phyloP scores from a whole-genome alignment of 2,329 filamentous ascomycete genomes.

The Alternaria incomplexa region DNA sequence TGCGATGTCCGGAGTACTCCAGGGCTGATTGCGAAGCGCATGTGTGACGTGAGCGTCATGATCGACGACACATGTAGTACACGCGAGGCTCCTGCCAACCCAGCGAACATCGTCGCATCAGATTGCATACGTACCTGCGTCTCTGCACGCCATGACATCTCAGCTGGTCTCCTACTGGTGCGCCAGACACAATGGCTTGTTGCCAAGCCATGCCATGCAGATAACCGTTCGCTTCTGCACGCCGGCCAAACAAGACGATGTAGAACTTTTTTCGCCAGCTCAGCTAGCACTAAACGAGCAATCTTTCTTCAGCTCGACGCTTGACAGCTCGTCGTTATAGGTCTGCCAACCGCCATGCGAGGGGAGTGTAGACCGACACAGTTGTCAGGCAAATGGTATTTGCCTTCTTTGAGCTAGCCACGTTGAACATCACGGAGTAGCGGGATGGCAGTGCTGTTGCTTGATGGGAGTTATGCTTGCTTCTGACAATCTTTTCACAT shows the following conservation, averaged over 20 bases:
- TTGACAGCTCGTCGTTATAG: conserved; percentile 17
- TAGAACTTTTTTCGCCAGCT: conserved; percentile 30
- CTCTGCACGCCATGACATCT: conserved; percentile 14
- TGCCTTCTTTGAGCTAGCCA: conserved; percentile 28
- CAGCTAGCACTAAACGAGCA: conserved; percentile 37
- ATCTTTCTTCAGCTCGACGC: conserved; percentile 19
- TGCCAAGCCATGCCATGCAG: conserved; percentile 35
- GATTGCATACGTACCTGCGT: conserved; percentile 8
- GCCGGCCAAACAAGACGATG: conserved; percentile 37
- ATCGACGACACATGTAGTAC: conserved; percentile 11
- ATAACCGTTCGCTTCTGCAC: conserved; percentile 37
- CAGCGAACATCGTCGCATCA: conserved; percentile 3
- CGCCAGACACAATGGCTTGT: conserved; percentile 3
- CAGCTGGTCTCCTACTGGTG: conserved; percentile 11
- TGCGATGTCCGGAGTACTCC: neutral
- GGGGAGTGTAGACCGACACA: conserved; percentile 2
- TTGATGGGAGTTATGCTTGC: conserved; percentile 18
- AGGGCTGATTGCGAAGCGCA: neutral
- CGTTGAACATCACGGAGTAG: conserved; percentile 18
- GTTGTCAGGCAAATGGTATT: conserved; percentile 26
- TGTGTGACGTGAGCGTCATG: conserved; percentile 10
- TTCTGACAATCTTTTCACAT: conserved; percentile 2
- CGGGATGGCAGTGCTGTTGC: conserved; percentile 23
- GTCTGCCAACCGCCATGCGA: conserved; percentile 2
- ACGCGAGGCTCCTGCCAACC: conserved; percentile 1